phyloP scores from a whole-genome alignment of 257 asterid species.

The Rehmannia glutinosa region DNA sequence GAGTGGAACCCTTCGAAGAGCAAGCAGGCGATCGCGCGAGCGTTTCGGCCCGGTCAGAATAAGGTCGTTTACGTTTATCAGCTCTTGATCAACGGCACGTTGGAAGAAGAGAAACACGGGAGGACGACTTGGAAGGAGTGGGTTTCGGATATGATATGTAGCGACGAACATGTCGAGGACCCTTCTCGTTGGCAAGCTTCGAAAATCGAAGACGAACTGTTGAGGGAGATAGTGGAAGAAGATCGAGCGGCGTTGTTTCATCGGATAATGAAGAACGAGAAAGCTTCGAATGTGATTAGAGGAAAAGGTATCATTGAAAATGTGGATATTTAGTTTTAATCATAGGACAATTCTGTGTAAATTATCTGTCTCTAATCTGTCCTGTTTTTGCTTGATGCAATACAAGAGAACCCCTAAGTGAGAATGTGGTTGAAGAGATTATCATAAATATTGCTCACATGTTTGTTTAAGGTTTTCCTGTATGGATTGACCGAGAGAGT shows the following conservation, averaged over 20 bases:
- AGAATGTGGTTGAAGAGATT: too few relatives aligned
- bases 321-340: too few relatives aligned
- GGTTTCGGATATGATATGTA: slow-evolving; percentile 86
- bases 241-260: slow-evolving; percentile 64
- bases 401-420: too few relatives aligned
- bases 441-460: too few relatives aligned
- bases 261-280: slow-evolving; percentile 77
- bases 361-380: too few relatives aligned
- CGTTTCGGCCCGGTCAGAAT: slow-evolving; percentile 81
- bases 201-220: slow-evolving; percentile 63
- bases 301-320: too few relatives aligned
- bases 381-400: too few relatives aligned
- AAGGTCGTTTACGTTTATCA: slow-evolving; percentile 79
- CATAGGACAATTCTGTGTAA: too few relatives aligned
- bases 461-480: too few relatives aligned
- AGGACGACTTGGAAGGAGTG: slow-evolving; percentile 85
- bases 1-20: slow-evolving; percentile 90
- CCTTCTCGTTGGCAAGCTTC: slow-evolving; percentile 85
- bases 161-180: slow-evolving; percentile 67
- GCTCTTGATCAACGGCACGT: slow-evolving; percentile 62
- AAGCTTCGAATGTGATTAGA: slow-evolving; percentile 68
- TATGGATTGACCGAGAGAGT: too few relatives aligned
- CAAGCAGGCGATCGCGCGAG: slow-evolving; percentile 83
- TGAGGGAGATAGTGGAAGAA: slow-evolving; percentile 80
- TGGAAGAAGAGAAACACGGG: slow-evolving; percentile 69